These are phyloP conservation scores for Colletotrichum tofieldiae DNA, from an alignment of 2,329 filamentous ascomycete genomes.

Conservation along the genomic window DNA sequence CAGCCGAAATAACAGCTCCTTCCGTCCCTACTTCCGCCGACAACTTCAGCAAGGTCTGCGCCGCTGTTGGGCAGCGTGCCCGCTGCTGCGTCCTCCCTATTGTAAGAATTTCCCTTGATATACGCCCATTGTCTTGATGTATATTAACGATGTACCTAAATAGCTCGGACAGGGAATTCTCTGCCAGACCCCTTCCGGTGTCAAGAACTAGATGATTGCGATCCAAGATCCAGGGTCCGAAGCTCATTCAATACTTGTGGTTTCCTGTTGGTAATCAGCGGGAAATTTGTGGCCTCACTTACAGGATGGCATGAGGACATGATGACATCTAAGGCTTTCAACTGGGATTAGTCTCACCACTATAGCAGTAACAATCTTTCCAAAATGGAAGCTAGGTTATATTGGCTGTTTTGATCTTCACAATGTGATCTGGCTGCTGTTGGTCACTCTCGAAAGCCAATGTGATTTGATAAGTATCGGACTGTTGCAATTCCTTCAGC, in stretches of 20 bases:
- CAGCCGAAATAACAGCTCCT: conserved; percentile 11
- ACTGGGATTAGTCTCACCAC: neutral
- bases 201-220: neutral
- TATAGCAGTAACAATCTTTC: neutral
- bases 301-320: neutral
- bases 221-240: neutral
- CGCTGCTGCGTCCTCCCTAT: conserved; percentile 73
- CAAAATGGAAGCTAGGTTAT: neutral
- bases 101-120: neutral
- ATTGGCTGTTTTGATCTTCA: no score
- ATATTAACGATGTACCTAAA: neutral
- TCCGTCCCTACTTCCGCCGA: conserved; percentile 55
- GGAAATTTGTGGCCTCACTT: neutral
- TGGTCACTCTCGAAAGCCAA: no score
- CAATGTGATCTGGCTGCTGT: no score
- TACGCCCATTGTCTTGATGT: neutral
- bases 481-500: no score
- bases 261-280: neutral
- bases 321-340: no score
- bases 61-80: conserved; percentile 66
- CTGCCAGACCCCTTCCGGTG: conserved; percentile 45
- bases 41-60: conserved; percentile 63
- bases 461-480: no score
- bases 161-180: conserved; percentile 52
- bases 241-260: neutral